Percentiles rank a stretch among this genome's conserved stretches.
Conservation (phyloP, 345 rosid species). For the Gossypium thurberi region DNA sequence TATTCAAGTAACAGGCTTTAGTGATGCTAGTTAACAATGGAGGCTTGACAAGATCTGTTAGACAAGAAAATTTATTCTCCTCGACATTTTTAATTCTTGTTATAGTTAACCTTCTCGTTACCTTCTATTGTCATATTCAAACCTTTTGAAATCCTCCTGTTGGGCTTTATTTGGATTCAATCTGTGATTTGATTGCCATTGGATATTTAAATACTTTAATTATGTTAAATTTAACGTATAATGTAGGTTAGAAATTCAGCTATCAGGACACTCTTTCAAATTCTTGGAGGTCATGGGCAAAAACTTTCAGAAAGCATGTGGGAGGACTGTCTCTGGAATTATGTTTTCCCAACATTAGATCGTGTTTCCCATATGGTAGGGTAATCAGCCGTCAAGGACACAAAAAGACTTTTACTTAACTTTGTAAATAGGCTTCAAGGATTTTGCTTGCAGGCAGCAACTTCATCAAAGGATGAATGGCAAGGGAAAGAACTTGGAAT, state of each 20-base stretch:
- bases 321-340: constrained; percentile 98
- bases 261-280: constrained; percentile 88
- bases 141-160: not conserved
- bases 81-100: not conserved
- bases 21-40: not conserved
- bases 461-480: constrained; percentile 98
- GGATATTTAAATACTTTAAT: not conserved
- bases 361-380: constrained; percentile 89
- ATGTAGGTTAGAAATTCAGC: constrained; percentile 95
- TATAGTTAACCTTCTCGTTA: constrained; percentile 4
- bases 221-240: constrained; percentile 7
- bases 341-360: constrained; percentile 83
- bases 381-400: constrained; percentile 10
- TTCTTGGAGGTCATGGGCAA: constrained; percentile 86
- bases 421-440: constrained; percentile 7
- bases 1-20: not conserved
- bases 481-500: constrained; percentile 95
- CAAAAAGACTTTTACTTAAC: not conserved
- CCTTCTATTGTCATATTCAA: not conserved
- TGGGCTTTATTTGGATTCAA: not conserved
- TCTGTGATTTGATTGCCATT: not conserved
- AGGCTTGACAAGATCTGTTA: not conserved
- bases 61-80: not conserved
- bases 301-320: constrained; percentile 90
- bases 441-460: constrained; percentile 66